phyloP scores from a whole-genome alignment of 2,329 filamentous ascomycete genomes.

The Exophiala phaeomuriformis region DNA sequence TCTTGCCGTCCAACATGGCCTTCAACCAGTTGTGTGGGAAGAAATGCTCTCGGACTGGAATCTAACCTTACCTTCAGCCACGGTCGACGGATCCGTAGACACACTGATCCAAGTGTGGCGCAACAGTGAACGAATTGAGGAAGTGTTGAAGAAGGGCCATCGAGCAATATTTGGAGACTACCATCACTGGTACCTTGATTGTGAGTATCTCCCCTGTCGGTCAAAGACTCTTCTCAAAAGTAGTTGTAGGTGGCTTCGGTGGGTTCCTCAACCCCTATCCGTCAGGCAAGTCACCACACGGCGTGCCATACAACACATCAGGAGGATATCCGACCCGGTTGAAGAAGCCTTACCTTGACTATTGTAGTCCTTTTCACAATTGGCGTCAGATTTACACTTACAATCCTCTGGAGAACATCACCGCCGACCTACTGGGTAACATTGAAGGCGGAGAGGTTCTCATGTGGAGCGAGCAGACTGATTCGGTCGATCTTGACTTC shows the following conservation, averaged over 20 bases:
- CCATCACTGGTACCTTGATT: constrained; percentile 29
- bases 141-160: constrained; percentile 29
- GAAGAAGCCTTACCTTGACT: constrained; percentile 63
- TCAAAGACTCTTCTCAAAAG: constrained; percentile 1
- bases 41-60: constrained; percentile 78
- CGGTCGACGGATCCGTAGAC: neutral
- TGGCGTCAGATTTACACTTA: constrained; percentile 78
- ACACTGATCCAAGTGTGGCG: constrained; percentile 65
- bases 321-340: constrained; percentile 20
- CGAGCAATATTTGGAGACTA: constrained; percentile 30
- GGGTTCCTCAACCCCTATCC: constrained; percentile 25
- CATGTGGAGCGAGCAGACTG: constrained; percentile 72
- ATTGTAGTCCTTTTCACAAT: constrained; percentile 71
- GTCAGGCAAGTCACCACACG: constrained; percentile 23
- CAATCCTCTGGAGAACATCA: constrained; percentile 62
- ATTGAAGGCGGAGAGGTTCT: constrained; percentile 76
- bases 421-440: constrained; percentile 54
- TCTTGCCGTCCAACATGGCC: constrained; percentile 54
- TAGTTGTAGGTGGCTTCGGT: constrained; percentile 24
- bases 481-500: constrained; percentile 64
- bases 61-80: constrained; percentile 59
- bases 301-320: constrained; percentile 23
- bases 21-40: constrained; percentile 78
- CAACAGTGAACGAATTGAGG: constrained; percentile 25
- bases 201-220: constrained; percentile 14